Base-by-base conservation (phyloP, 2,329 filamentous ascomycete genomes). In the Graphiopsis chlorocephala region DNA sequence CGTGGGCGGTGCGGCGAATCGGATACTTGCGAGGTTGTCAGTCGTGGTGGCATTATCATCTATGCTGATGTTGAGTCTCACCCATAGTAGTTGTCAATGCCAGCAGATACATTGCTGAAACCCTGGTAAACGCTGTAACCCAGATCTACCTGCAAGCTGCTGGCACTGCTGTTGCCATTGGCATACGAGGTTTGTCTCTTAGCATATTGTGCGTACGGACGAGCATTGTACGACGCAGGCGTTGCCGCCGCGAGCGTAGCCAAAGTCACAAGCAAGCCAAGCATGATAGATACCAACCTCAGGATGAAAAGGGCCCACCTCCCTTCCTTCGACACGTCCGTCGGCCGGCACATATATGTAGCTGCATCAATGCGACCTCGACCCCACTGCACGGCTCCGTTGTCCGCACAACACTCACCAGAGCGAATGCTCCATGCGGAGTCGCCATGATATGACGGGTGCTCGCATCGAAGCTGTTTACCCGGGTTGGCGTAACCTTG, bases 51-150 rank as follows among this genome's bases (percentile, higher is more conserved):
- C 38, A 11, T 45, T 45, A 1, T 2, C 23, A 1, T 45, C n/a
- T 45, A 6, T 45, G n/a, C 38, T 20, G 38, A 45, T 45, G 38
- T 8, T 7, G n/a, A 45, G 0, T 20, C 38, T 48, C 53, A 69
- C 69, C 71, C 71, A 65, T 68, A 58, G 57, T 64, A 73, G 23
- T 66, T 58, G 52, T 72, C 67, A 7, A 70, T 45, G 15, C 63
- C 29, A 12, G 66, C 59, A 20, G 65, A 65, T 10, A 48, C 31
- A 53, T 72, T 71, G 38, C 45, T n/a, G 52, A 48, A 63, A 35
- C 71, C 71, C 56, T 68, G 50, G 58, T 72, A 72, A 38, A 71
- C 50, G 15, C 64, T 63, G 55, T 73, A 73, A 2, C 71, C 71
- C 7, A 73, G 61, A 63, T 73, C 71, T 2, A 73, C 71, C 38